Base-by-base conservation (phyloP, 2,329 filamentous ascomycete species). In the Emmonsia crescens region DNA sequence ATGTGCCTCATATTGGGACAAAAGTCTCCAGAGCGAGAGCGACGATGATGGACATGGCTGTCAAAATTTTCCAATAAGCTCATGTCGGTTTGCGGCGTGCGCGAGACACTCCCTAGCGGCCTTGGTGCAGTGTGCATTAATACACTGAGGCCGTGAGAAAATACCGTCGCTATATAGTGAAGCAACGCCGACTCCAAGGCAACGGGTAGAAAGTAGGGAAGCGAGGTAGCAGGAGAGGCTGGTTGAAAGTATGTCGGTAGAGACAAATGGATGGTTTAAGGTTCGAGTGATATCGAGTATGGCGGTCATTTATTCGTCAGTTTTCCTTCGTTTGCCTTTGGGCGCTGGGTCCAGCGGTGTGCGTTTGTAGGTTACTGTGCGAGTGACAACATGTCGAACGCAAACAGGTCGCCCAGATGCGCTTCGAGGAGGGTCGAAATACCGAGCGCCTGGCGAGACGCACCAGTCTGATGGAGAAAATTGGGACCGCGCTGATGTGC, bases 381-480 rank as follows among this genome's bases (percentile, higher is more conserved):
- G 84, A n/a, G 92, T 96, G 60, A 96, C 89, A 4, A 96, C 91
- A 74, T 96, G 91, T 60, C 90, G 82, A 62, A 96, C 91, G 71
- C 82, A 85, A 60, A 87, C 82, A 19, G 78, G 82, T 63, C 86
- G 83, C 61, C 86, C 80, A 68, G 81, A 86, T 38, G 85, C 85
- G 66, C 81, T 82, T 48, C 83, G 78, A n/a, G 82, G 76, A 60
- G 77, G 75, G 60, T 88, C 87, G 63, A 83, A 81, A 68, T 85
- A 86, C 59, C 84, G 77, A 68, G 82, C 81, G 75, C 88, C 89
- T 68, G 86, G 81, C 8, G 87, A 87, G 5, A 85, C 77, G 63
- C 89, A 87, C 89, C 89, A 92, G 72, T 94, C 89, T 65, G 48
- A 36, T 9, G 88, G 87, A 12, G 89, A 91, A 70, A 89, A 94